These are phyloP conservation scores for Agastache rugosa DNA, from an alignment of 257 asterid species.

Conservation along the genomic window DNA sequence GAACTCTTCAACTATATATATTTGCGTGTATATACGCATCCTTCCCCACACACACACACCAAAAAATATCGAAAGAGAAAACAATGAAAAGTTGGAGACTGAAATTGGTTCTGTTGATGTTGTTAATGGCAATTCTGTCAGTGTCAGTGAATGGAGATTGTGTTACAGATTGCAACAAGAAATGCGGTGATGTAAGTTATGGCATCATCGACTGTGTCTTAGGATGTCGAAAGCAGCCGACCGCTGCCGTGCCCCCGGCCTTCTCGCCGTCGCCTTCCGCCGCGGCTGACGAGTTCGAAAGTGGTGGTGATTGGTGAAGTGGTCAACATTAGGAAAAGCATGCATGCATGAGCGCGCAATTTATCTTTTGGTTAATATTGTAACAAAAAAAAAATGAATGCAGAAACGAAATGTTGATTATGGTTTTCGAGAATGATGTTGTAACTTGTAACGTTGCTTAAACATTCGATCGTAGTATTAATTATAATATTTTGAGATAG, in stretches of 20 bases:
- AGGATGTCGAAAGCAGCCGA: background rate
- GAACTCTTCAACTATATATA: background rate
- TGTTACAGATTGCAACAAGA: background rate
- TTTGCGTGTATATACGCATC: background rate
- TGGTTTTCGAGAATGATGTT: background rate
- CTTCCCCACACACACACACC: background rate
- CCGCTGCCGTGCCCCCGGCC: background rate
- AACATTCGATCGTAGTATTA: background rate
- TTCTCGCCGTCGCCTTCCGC: background rate
- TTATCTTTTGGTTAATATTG: background rate
- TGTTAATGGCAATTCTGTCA: background rate
- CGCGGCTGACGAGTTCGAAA: background rate
- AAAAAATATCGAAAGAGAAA: background rate
- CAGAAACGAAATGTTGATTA: background rate
- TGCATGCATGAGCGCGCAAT: background rate
- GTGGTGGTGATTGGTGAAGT: background rate
- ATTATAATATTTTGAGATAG: background rate
- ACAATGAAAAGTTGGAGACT: background rate
- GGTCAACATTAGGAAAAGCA: background rate
- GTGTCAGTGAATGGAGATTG: constrained; percentile 6
- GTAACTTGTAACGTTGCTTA: background rate
- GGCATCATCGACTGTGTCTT: background rate
- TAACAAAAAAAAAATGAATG: background rate
- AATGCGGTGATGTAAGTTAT: background rate
- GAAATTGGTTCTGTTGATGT: background rate